Base-by-base conservation (phyloP, 1,139 yeast species). In the Debaryomyces sp. region DNA sequence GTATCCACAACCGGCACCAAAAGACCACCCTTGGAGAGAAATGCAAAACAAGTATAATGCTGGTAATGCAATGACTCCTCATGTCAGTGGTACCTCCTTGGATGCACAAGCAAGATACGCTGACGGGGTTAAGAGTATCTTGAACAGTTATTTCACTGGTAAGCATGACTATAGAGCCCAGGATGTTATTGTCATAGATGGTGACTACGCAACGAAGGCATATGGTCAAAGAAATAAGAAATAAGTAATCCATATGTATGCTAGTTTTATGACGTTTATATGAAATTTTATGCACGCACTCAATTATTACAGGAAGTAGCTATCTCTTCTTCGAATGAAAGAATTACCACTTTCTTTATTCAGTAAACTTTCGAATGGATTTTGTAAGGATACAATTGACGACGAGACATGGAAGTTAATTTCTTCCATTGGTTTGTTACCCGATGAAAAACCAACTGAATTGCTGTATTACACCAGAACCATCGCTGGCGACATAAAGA, bases 61-160 rank as follows among this genome's bases (percentile, higher is more conserved):
- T 37, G 94, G 94, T 57, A 88, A 88, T 61, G 94, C 94, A 51
- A 86, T 88, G 94, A 85, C 90, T 46, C 92, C 94, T 27, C 96
- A 88, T 63, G 81, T 85, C 54, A 82, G 89, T 48, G 96, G 96
- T 53, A 84, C 94, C 32, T 83, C 89, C 43, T 71, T 88, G 57
- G 95, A 87, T 66, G 94, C 96, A 41, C 95, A 88, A 71, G 73
- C 74, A 38, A 78, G 95, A 61, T 88, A 88, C 60, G 82, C 94
- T 24, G 68, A 67, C 18, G 96, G 96, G 49, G 85, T 84, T 44
- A 79, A 84, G 71, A 70, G 70, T 54, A 86, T 88, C 58, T 78
- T 88, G 68, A 73, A 77, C 49, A 77, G 83, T 37, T 87, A 82
- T 72, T 81, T 88, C 64, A 61, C 79, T 49, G 82, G 84, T 45